These are phyloP conservation scores for Fraxinus quadrangulata DNA, from an alignment of 257 asterid species.

Conservation along the genomic window DNA sequence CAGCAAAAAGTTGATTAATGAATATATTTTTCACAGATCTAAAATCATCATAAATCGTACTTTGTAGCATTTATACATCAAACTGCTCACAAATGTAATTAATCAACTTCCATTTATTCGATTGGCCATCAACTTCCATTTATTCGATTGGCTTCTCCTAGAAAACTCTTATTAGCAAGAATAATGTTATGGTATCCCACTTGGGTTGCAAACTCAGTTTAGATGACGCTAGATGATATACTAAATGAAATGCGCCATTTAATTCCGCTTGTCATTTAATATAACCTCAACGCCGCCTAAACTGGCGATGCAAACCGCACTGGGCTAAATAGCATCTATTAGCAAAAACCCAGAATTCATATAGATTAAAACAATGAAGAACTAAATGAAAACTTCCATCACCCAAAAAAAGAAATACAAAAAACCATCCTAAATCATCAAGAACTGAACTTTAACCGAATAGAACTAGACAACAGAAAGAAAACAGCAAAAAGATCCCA, in stretches of 20 bases:
- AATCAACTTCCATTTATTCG: conserved; percentile 6
- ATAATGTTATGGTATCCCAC: no score
- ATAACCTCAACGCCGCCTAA: no score
- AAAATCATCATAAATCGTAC: neutral
- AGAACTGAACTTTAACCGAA: conserved; percentile 18
- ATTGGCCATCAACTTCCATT: conserved; percentile 15
- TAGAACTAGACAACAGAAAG: neutral
- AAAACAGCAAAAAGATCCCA: neutral
- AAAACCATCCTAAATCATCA: neutral
- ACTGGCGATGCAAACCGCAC: no score
- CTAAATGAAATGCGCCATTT: no score
- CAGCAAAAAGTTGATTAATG: neutral
- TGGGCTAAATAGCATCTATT: no score
- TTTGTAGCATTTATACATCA: neutral
- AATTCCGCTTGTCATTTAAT: no score
- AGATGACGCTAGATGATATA: no score
- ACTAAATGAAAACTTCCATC: neutral
- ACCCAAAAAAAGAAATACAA: neutral
- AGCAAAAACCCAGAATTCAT: neutral
- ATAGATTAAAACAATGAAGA: neutral
- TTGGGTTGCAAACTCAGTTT: no score
- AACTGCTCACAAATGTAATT: neutral
- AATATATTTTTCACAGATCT: conserved; percentile 31
- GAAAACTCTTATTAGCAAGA: neutral
- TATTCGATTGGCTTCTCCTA: conserved; percentile 7